Conservation (phyloP, 2,329 filamentous ascomycete species). For the Fusarium fujikuroi region DNA sequence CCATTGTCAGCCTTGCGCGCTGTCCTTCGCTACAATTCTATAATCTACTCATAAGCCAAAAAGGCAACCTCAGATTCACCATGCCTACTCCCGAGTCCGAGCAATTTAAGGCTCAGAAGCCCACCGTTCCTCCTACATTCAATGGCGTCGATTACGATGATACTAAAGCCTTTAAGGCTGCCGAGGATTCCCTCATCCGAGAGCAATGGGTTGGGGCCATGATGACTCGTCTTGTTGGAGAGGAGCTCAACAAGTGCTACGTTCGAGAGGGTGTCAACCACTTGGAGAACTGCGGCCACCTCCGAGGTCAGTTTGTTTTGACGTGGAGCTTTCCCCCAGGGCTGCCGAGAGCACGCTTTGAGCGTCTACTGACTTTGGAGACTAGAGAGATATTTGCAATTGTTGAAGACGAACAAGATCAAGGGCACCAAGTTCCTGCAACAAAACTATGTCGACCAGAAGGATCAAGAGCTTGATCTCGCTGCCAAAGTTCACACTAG, state of each 20-base stretch:
- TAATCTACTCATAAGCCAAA: constrained; percentile 11
- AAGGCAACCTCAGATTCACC: constrained; percentile 42
- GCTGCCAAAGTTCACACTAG: constrained; percentile 53
- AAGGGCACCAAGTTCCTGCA: constrained; percentile 84
- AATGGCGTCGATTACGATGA: constrained; percentile 90
- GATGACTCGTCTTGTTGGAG: constrained; percentile 85
- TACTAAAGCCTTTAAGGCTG: constrained; percentile 81
- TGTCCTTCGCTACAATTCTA: constrained; percentile 23
- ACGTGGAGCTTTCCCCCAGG: constrained; percentile 2
- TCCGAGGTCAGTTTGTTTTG: constrained; percentile 74
- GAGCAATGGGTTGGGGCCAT: constrained; percentile 92
- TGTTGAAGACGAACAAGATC: constrained; percentile 80
- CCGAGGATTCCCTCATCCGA: constrained; percentile 82
- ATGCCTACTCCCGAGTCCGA: constrained; percentile 89
- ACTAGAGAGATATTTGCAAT: constrained; percentile 80
- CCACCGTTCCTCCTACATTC: constrained; percentile 82
- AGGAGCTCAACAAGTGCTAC: constrained; percentile 89
- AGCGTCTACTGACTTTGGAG: constrained; percentile 20
- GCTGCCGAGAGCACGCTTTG: background rate
- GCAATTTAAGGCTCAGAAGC: constrained; percentile 85
- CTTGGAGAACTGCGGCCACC: constrained; percentile 83
- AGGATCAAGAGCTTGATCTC: constrained; percentile 54
- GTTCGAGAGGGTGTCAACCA: constrained; percentile 86
- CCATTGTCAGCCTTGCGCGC: constrained; percentile 29
- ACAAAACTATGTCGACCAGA: constrained; percentile 76